These are phyloP conservation scores for Pseudotsuga menziesii DNA, from an alignment of 75 land plant genomes.

Conservation along the genomic window DNA sequence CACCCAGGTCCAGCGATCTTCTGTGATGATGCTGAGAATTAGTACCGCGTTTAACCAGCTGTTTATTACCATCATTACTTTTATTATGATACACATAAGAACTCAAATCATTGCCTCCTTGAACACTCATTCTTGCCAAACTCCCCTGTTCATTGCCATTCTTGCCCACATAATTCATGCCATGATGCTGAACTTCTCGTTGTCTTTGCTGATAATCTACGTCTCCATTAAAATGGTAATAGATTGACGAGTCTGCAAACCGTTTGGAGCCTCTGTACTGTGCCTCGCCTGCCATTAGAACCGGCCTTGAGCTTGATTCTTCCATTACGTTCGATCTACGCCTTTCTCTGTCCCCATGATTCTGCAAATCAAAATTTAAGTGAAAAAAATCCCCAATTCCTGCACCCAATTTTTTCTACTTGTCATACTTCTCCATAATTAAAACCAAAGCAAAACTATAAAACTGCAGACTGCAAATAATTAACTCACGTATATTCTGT, in stretches of 20 bases:
- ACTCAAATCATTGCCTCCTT: too few species aligned
- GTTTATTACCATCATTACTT: too few species aligned
- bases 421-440: neutral
- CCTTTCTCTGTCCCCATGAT: neutral
- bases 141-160: neutral
- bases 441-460: neutral
- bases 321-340: neutral
- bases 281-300: neutral
- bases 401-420: neutral
- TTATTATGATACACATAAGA: too few species aligned
- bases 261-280: neutral
- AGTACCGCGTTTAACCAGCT: too few species aligned
- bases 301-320: neutral
- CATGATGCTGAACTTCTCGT: neutral
- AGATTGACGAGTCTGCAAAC: neutral
- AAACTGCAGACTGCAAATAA: neutral
- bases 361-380: slow-evolving; percentile 3
- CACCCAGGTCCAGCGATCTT: slow-evolving; percentile 8
- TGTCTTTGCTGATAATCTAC: slow-evolving; percentile 4
- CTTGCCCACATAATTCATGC: neutral
- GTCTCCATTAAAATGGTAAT: neutral
- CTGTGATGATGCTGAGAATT: neutral
- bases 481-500: neutral
- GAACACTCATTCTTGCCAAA: neutral
- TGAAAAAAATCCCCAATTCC: too few species aligned